Evolutionary conservation across 1,139 yeast genomes (phyloP), one percentile per base, ranked within the genome.

Genomic region (Hansenula sp.): DNA sequence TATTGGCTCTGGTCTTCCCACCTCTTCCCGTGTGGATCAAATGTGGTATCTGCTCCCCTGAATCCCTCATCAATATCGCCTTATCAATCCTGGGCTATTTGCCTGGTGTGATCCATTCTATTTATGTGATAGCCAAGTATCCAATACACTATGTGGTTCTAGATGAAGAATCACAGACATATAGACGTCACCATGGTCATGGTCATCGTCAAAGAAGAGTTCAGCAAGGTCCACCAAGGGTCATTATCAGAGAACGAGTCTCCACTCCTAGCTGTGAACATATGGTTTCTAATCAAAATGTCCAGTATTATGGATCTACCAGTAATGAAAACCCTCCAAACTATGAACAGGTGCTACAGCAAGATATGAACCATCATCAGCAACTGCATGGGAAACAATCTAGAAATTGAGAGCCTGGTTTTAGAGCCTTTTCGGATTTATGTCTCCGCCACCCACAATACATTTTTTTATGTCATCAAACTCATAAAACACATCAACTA

Each of bases 11-110:
- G 25, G 59, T 83, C 41, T 74, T 81, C 64, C 90, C 91, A 1
- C 90, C 91, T 0, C 66, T 84, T 42, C 87, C 90, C 0, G 90
- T 84, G 19, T 76, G 82, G 76, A 72, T 83, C 47, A 78, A 85
- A 57, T 67, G 81, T 45, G 90, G 90, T 2, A 45, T 81, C 30
- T 81, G 87, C 51, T 74, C 86, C 3, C 66, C 71, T 33, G 89
- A 83, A 58, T 71, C 83, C 11, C 60, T 81, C 15, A 77, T 84
- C 48, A 83, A 82, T 58, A 68, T 83, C 35, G 62, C 76, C 36
- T 70, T 83, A 34, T 77, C 81, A 39, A 50, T 79, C 21, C 62
- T 83, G 30, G 90, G 89, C 2, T 82, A 78, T 56, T 67, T 82
- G 41, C 90, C 88, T 2, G 90, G 90, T 9, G 73, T 82, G 50